A percentile compares a stretch with the other conserved stretches of the same genome.
Evolutionary conservation across 352 stramenopile genomes (phyloP).

Genomic region (Saprolegnia diclina): DNA sequence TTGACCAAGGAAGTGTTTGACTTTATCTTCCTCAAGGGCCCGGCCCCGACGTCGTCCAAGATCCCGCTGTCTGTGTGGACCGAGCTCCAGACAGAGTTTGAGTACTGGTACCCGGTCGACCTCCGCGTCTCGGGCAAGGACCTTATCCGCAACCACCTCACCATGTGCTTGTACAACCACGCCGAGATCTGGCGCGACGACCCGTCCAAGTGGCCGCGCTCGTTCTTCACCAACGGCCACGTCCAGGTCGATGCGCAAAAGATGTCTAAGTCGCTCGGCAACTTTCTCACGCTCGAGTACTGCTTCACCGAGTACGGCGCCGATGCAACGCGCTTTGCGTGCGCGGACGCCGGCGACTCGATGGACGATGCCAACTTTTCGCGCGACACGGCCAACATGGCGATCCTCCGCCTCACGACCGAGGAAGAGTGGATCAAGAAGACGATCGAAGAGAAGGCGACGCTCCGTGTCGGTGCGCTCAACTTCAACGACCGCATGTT

Average conservation of each 20-base stretch:
- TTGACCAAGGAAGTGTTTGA: conserved; percentile 97
- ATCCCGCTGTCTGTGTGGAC: conserved; percentile 89
- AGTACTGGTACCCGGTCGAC: conserved; percentile 99
- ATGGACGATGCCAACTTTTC: conserved; percentile 99
- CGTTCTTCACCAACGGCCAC: conserved; percentile 99
- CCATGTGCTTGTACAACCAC: conserved; percentile 99
- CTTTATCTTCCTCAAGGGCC: conserved; percentile 96
- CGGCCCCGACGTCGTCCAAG: conserved; percentile 68
- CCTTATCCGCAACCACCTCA: conserved; percentile 99
- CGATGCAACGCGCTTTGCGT: conserved; percentile 97
- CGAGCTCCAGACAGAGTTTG: conserved; percentile 95
- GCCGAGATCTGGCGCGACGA: conserved; percentile 98
- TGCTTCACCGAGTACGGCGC: conserved; percentile 93
- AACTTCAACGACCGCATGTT: conserved; percentile 95
- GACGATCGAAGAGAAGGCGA: conserved; percentile 75
- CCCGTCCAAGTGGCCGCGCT: conserved; percentile 94
- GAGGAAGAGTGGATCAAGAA: conserved; percentile 98
- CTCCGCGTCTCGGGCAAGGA: conserved; percentile 95
- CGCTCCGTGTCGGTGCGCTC: conserved; percentile 68
- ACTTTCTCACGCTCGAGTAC: conserved; percentile 99
- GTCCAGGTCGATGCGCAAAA: conserved; percentile 97
- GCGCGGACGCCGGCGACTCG: conserved; percentile 95
- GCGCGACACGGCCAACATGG: conserved; percentile 94
- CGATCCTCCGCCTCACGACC: conserved; percentile 95
- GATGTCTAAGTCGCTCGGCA: conserved; percentile 99